Evolutionary conservation across 1,139 yeast genomes (phyloP).

Genomic region (Cylindricascospora bacillispora): DNA sequence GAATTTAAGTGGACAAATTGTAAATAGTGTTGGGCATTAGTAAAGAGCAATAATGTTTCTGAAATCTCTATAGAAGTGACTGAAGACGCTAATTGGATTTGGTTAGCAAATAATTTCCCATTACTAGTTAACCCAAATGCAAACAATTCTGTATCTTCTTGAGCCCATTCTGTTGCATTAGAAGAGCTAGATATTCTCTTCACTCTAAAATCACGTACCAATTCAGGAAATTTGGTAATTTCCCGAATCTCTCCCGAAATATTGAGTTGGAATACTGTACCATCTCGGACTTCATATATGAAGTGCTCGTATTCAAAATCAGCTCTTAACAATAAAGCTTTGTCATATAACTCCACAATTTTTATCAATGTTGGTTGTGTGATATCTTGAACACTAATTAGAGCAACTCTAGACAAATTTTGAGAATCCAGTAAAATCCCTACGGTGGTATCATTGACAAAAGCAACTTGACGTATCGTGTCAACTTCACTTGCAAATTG

Average conservation of each 20-base stretch:
- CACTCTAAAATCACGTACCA: conserved; percentile 53
- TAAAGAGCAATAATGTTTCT: conserved; percentile 61
- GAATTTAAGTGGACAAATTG: conserved; percentile 64
- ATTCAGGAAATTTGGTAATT: conserved; percentile 49
- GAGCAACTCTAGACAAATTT: conserved; percentile 35
- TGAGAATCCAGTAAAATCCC: conserved; percentile 47
- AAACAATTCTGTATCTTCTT: conserved; percentile 25
- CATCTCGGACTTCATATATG: conserved; percentile 52
- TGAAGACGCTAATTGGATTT: conserved; percentile 51
- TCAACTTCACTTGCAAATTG: conserved; percentile 34
- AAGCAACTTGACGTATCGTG: conserved; percentile 50
- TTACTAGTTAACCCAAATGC: conserved; percentile 62
- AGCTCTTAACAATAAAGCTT: conserved; percentile 45
- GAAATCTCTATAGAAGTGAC: conserved; percentile 75
- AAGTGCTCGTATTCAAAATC: conserved; percentile 41
- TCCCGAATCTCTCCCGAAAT: conserved; percentile 24
- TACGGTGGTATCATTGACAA: conserved; percentile 37
- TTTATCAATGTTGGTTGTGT: conserved; percentile 32
- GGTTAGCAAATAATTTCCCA: conserved; percentile 65
- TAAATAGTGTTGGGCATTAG: conserved; percentile 78
- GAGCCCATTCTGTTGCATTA: conserved; percentile 23
- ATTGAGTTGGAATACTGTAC: conserved; percentile 37
- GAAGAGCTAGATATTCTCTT: conserved; percentile 24
- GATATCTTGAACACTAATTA: conserved; percentile 35
- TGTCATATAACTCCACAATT: conserved; percentile 34